phyloP scores from a whole-genome alignment of 257 asterid species.

The Paulownia fortunei region DNA sequence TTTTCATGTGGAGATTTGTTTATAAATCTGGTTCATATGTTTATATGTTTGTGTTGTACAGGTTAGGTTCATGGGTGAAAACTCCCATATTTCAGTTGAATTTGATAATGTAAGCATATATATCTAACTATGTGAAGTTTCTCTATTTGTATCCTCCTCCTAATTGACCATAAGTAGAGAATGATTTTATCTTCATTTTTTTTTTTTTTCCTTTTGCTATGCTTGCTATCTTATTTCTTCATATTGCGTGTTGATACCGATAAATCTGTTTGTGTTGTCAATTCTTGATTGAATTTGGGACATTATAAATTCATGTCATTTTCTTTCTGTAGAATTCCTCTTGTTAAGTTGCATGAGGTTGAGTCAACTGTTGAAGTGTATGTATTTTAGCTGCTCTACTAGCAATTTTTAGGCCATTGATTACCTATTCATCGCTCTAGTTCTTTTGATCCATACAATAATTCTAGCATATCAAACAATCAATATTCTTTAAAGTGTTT shows the following conservation, averaged over 20 bases:
- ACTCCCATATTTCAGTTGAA: constrained; percentile 86
- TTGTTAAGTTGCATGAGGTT: not conserved
- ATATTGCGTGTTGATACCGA: not conserved
- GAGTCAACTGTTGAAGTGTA: not conserved
- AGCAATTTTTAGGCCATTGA: not conserved
- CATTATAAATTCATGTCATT: not conserved
- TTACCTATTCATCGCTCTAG: not conserved
- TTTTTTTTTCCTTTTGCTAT: not conserved
- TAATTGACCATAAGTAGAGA: not conserved
- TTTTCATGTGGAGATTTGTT: not conserved
- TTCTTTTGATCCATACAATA: not conserved
- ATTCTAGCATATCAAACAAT: no score
- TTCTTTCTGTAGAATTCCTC: not conserved
- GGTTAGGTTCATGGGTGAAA: constrained; percentile 98
- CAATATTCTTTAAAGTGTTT: no score
- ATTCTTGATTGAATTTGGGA: not conserved
- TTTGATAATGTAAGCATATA: constrained; percentile 78
- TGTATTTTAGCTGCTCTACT: not conserved
- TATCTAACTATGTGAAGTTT: not conserved
- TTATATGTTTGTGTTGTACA: constrained; percentile 40
- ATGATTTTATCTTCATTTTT: not conserved
- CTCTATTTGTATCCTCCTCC: not conserved
- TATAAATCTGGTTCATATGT: constrained; percentile 24
- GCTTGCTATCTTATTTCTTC: not conserved
- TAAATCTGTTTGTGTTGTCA: not conserved